Evolutionary conservation across 768 basidiomycete genomes (phyloP).

Genomic region (Suillus subalutaceus): DNA sequence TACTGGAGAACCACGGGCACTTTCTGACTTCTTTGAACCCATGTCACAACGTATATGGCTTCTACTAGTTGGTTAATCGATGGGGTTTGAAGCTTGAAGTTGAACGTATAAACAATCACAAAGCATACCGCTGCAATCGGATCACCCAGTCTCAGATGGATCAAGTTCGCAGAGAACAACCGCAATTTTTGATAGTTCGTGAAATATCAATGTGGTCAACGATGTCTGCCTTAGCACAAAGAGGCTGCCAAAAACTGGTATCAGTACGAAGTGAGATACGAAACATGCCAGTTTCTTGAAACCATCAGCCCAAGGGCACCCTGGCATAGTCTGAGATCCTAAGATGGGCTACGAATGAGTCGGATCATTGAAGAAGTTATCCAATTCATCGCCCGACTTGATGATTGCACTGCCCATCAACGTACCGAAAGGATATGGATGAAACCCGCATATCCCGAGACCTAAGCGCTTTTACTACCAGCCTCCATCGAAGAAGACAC

Average conservation of each 20-base stretch:
- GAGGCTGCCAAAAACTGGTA: conserved; percentile 18
- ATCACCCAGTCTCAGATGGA: too few relatives aligned
- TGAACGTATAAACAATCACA: neutral
- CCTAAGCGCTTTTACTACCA: too few relatives aligned
- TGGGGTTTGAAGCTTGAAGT: too few relatives aligned
- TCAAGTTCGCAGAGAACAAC: too few relatives aligned
- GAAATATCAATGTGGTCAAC: neutral
- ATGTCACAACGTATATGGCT: neutral
- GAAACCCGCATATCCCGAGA: too few relatives aligned
- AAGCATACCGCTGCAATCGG: too few relatives aligned
- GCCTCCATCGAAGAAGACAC: too few relatives aligned
- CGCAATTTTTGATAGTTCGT: neutral
- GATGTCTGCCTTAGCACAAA: neutral
- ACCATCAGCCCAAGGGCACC: too few relatives aligned
- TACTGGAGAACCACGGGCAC: conserved; percentile 8
- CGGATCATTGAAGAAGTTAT: neutral
- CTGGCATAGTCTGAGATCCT: neutral
- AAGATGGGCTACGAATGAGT: neutral
- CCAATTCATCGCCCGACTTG: neutral
- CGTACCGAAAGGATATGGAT: too few relatives aligned
- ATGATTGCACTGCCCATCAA: too few relatives aligned
- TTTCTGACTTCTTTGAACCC: neutral
- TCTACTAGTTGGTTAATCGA: too few relatives aligned
- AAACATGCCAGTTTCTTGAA: neutral
- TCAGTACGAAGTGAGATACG: neutral